Conservation (phyloP, 768 basidiomycete genomes). For the Polyporus arcularius region DNA sequence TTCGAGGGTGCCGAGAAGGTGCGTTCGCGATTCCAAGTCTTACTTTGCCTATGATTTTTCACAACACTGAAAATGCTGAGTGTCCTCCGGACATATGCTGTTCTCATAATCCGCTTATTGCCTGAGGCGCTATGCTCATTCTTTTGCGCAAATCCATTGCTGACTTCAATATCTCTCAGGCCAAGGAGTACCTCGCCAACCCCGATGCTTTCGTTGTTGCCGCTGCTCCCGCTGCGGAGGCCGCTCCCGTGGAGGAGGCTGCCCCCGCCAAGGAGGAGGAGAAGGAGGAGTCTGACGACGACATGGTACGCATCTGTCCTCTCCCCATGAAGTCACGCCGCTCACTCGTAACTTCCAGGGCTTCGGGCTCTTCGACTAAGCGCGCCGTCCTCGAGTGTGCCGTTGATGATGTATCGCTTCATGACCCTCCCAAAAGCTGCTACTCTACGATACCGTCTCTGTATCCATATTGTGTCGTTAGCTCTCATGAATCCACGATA, state of each 20-base stretch:
- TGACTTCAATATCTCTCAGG: constrained; percentile 46
- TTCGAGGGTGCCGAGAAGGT: constrained; percentile 96
- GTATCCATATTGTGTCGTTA: constrained; percentile 21
- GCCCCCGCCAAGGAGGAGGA: constrained; percentile 58
- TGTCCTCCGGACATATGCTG: constrained; percentile 44
- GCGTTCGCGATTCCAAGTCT: constrained; percentile 28
- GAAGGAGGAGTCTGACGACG: constrained; percentile 85
- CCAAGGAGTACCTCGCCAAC: constrained; percentile 96
- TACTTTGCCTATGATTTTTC: constrained; percentile 31
- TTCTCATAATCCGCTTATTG: constrained; percentile 14
- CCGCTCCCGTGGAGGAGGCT: constrained; percentile 53
- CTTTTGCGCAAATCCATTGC: constrained; percentile 35
- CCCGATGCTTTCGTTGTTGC: constrained; percentile 95
- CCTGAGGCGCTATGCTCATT: constrained; percentile 27
- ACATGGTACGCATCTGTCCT: constrained; percentile 62
- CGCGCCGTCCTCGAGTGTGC: neutral
- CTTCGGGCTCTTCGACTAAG: constrained; percentile 92
- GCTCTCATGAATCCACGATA: constrained; percentile 18
- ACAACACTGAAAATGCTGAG: constrained; percentile 87
- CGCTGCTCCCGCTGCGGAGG: constrained; percentile 60
- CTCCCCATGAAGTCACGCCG: neutral
- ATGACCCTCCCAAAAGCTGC: constrained; percentile 13
- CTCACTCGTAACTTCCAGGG: constrained; percentile 49
- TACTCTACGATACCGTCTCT: constrained; percentile 19
- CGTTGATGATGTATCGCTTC: constrained; percentile 15